Conservation (phyloP, 768 basidiomycete species). For the Leccinum truebloodii region DNA sequence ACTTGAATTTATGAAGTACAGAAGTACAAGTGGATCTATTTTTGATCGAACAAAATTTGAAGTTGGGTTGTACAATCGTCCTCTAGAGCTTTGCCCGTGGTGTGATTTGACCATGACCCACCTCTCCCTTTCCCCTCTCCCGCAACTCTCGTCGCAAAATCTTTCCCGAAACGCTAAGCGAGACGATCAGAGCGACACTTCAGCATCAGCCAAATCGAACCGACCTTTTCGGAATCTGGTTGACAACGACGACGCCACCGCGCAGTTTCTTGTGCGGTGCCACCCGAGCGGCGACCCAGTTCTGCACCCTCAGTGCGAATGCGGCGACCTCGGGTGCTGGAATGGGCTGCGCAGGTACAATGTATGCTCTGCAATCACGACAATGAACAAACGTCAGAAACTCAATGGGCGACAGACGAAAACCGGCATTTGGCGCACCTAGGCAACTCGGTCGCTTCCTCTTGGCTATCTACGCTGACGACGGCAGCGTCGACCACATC, state of each 20-base stretch:
- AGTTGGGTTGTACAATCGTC: not conserved
- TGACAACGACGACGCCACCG: constrained; percentile 67
- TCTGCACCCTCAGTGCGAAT: constrained; percentile 53
- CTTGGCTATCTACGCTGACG: constrained; percentile 66
- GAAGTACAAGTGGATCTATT: not conserved
- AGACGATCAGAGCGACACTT: not conserved
- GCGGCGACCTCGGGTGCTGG: constrained; percentile 12
- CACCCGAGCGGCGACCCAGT: constrained; percentile 70
- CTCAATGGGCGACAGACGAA: not conserved
- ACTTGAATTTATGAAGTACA: not conserved
- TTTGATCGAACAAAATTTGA: no score
- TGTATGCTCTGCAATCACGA: constrained; percentile 39
- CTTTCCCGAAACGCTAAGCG: constrained; percentile 70
- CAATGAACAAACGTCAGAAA: not conserved
- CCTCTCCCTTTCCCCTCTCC: constrained; percentile 61
- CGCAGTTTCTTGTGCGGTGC: constrained; percentile 77
- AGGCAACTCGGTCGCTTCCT: constrained; percentile 81
- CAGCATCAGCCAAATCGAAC: not conserved
- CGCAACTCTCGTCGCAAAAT: constrained; percentile 80
- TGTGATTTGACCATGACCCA: constrained; percentile 26
- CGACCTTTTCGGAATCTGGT: constrained; percentile 40
- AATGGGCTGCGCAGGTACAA: constrained; percentile 37
- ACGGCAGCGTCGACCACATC: constrained; percentile 80
- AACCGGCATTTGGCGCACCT: constrained; percentile 39
- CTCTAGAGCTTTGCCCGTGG: constrained; percentile 21